A percentile compares a stretch with the other conserved stretches of the same genome.
Evolutionary conservation across 495 filamentous ascomycete species (phyloP).

Genomic region (Delitschia confertaspora): DNA sequence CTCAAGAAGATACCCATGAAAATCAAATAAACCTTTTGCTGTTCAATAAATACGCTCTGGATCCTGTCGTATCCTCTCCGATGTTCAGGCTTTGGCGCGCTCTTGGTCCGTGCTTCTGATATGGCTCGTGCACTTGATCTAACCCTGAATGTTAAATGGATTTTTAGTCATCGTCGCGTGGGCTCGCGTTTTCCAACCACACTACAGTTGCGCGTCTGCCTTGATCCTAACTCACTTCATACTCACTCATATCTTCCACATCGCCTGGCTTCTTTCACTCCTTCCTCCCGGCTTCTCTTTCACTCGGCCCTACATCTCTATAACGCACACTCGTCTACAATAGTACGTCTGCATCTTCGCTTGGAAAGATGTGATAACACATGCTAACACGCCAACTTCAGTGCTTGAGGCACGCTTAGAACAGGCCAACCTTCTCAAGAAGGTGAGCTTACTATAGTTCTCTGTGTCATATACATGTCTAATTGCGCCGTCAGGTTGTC

Average conservation of each 20-base stretch:
- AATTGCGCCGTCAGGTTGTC: constrained; percentile 57
- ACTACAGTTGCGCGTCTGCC: not conserved
- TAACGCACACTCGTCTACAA: not conserved
- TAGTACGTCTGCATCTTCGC: constrained; percentile 2
- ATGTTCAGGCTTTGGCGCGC: no score
- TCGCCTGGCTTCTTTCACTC: not conserved
- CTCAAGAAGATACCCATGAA: no score
- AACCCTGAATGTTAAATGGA: no score
- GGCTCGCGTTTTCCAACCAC: not conserved
- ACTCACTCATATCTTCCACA: not conserved
- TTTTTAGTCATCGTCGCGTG: constrained; percentile 10
- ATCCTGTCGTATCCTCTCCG: no score
- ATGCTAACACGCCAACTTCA: constrained; percentile 29
- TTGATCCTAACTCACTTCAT: not conserved
- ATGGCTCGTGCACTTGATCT: constrained; percentile 9
- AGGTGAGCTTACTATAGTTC: constrained; percentile 47
- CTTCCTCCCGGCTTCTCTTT: not conserved
- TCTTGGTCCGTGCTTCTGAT: no score
- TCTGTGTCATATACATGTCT: constrained; percentile 10
- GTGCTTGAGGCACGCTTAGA: constrained; percentile 97
- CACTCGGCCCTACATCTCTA: not conserved
- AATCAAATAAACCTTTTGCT: no score
- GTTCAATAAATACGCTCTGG: no score
- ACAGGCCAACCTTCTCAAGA: constrained; percentile 90
- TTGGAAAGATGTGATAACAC: no score